Conservation (phyloP, 1,284 basidiomycete species). For the Tremellales sp. region DNA sequence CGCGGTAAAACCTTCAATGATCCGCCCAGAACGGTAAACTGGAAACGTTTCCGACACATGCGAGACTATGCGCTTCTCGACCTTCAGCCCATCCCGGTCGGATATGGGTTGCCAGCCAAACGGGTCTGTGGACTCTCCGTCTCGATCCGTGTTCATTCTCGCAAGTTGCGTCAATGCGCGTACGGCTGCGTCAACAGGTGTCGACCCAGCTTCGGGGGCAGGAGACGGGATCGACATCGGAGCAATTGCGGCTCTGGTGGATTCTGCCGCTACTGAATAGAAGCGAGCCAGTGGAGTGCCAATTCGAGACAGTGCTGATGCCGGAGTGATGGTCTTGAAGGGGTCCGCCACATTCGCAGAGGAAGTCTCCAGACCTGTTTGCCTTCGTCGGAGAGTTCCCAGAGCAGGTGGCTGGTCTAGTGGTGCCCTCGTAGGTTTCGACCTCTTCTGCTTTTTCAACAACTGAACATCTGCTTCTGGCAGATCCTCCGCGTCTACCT, state of each 20-base stretch:
- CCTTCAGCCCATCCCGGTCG: constrained; percentile 69
- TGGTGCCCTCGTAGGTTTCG: constrained; percentile 80
- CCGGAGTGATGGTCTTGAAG: constrained; percentile 17
- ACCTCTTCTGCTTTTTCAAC: constrained; percentile 76
- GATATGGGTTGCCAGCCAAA: constrained; percentile 78
- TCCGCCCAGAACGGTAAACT: constrained; percentile 83
- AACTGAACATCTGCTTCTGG: constrained; percentile 82
- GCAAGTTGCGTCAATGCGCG: constrained; percentile 75
- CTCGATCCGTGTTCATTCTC: constrained; percentile 61
- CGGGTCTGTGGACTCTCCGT: constrained; percentile 49
- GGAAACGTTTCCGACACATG: constrained; percentile 78
- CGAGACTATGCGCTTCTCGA: constrained; percentile 70
- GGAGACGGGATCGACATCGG: constrained; percentile 41
- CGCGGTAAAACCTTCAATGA: constrained; percentile 90
- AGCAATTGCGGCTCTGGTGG: constrained; percentile 39
- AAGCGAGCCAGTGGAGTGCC: constrained; percentile 60
- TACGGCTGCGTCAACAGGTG: constrained; percentile 68
- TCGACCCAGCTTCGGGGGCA: constrained; percentile 42
- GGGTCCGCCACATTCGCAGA: constrained; percentile 7
- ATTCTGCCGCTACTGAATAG: constrained; percentile 67
- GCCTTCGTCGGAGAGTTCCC: constrained; percentile 58
- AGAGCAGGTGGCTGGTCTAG: constrained; percentile 86
- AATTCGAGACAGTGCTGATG: constrained; percentile 17
- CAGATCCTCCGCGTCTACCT: constrained; percentile 88
- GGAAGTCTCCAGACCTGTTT: constrained; percentile 29